Evolutionary conservation across 1,284 basidiomycete genomes (phyloP).

Genomic region (Neotropicomus parvogracilis): DNA sequence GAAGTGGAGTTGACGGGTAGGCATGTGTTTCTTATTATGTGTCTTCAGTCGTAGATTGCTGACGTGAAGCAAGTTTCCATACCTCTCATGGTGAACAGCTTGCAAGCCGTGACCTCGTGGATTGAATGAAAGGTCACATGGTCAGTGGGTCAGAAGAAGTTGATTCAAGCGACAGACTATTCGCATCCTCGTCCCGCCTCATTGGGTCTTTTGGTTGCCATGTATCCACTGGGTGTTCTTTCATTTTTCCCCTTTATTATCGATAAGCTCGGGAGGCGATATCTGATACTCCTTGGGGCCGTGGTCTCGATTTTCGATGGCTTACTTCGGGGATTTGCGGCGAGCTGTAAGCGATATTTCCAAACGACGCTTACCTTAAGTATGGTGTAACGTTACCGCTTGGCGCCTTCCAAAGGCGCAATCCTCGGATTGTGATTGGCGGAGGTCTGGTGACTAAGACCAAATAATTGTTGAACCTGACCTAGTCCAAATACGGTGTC

Average conservation of each 20-base stretch:
- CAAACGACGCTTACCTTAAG: rapidly evolving
- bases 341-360: constrained; percentile 4
- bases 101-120: constrained; percentile 22
- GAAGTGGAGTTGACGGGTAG: neutral
- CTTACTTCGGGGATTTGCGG: constrained; percentile 12
- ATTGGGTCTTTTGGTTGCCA: constrained; percentile 14
- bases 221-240: constrained; percentile 14
- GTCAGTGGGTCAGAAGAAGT: neutral
- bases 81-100: constrained; percentile 11
- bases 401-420: constrained; percentile 4
- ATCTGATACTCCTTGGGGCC: constrained; percentile 12
- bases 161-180: constrained; percentile 11
- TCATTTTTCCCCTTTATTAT: constrained; percentile 11
- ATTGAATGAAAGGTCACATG: constrained; percentile 12
- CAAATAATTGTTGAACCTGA: too few species aligned
- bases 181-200: constrained; percentile 16
- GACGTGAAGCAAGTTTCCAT: constrained; percentile 10
- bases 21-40: constrained; percentile 6
- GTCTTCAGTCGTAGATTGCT: neutral
- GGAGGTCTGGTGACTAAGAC: too few species aligned
- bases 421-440: too few species aligned
- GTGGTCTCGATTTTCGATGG: neutral
- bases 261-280: constrained; percentile 18
- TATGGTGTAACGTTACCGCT: too few species aligned
- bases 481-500: too few species aligned